These are phyloP conservation scores for Mycocalia duriaeana DNA, from an alignment of 1,284 basidiomycete genomes.

Conservation along the genomic window DNA sequence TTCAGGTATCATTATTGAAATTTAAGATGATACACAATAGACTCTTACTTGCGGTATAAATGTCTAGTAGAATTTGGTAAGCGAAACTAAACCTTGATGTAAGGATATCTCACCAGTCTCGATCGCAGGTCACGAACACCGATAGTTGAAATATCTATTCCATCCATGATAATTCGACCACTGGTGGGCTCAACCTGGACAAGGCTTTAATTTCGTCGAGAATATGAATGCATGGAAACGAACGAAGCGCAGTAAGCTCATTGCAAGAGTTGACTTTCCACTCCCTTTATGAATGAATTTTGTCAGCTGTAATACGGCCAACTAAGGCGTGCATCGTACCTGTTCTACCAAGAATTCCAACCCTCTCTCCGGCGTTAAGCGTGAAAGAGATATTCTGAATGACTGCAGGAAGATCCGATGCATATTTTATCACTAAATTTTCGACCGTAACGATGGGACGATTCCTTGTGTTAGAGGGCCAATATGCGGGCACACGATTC, in stretches of 20 bases:
- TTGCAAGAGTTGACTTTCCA: conserved; percentile 80
- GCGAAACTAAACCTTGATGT: background rate
- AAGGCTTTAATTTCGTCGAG: no score
- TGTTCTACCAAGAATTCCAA: conserved; percentile 74
- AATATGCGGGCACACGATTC: conserved; percentile 74
- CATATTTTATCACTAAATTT: conserved; percentile 77
- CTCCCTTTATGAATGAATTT: conserved; percentile 28
- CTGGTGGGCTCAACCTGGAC: conserved; percentile 67
- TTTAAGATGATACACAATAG: background rate
- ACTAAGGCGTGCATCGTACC: conserved; percentile 29
- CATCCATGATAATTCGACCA: conserved; percentile 82
- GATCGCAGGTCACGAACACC: conserved; percentile 82
- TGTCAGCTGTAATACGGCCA: background rate
- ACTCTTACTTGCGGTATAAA: conserved; percentile 69
- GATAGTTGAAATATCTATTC: conserved; percentile 85
- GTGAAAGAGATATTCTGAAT: conserved; percentile 71
- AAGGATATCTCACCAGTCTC: conserved; percentile 46
- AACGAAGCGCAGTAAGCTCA: conserved; percentile 83
- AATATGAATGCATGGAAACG: no score
- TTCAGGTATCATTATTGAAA: conserved; percentile 7
- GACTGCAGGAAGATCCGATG: conserved; percentile 80
- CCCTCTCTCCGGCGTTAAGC: conserved; percentile 57
- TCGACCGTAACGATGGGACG: conserved; percentile 56
- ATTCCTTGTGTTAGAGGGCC: conserved; percentile 71
- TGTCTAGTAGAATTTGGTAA: conserved; percentile 39